Base-by-base conservation (phyloP, 108 stramenopile genomes). In the Cylindrotheca closterium region DNA sequence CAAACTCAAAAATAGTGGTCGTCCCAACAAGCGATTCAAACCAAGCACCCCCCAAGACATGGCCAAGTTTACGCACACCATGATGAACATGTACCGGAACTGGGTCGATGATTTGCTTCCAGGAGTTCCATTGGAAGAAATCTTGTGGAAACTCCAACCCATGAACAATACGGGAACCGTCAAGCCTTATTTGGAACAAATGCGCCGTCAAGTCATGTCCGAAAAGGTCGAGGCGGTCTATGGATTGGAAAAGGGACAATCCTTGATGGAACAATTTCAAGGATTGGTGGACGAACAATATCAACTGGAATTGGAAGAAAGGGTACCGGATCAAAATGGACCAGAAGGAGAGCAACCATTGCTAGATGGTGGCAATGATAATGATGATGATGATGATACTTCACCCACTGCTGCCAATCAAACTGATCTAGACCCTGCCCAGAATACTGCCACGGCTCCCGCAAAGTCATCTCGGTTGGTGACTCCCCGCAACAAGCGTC, bases 131-230 rank as follows among this genome's bases (percentile, higher is more conserved):
- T 68, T 79, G 42, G 82, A 80, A 25, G 87, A 89, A 67, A 68
- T 73, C 25, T 60, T 79, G 30, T 61, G 79, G 47, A 82, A 78
- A 34, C 70, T 89, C 29, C 77, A 87, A 52, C 62, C 65, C 0
- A 22, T 87, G 58, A 78, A 79, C 4, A 85, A 84, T 34, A 51
- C 47, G 26, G 60, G 69, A 31, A 73, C 73, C 24, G 72, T 91
- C 37, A 85, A 84, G 63, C 63, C 63, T 23, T 81, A 69, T 53
- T 60, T 92, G 30, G 50, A 77, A 25, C 26, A 70, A 0, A 89
- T 89, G 87, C 59, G 91, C 5, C 58, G 83, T 66, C 73, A 80
- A 29, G 70, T 84, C 30, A 81, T 84, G 8, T 68, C 73, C 50
- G 73, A 79, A 19, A 79, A 87, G 58, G 69, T 92, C 37, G 82